phyloP scores from a whole-genome alignment of 306 rosid genomes.

The Cucurbita pepo region DNA sequence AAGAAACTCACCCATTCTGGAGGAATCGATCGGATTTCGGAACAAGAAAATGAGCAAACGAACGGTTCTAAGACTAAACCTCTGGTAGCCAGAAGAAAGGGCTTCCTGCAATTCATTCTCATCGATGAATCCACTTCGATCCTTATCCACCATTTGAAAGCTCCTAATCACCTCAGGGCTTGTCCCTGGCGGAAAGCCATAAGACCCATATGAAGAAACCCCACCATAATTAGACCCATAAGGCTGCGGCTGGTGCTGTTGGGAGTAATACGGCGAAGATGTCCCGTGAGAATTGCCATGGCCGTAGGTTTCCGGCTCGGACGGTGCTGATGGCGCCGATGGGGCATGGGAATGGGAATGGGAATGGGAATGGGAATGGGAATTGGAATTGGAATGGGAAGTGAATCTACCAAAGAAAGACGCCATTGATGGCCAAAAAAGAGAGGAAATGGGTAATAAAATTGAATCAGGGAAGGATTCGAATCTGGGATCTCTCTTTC shows the following conservation, averaged over 20 bases:
- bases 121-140: conserved; percentile 70
- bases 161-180: conserved; percentile 46
- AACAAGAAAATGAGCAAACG: conserved; percentile 75
- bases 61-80: conserved; percentile 51
- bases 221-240: conserved; percentile 16
- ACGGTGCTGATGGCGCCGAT: conserved; percentile 34
- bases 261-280: background rate
- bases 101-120: conserved; percentile 69
- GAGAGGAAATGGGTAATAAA: background rate
- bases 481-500: background rate
- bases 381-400: conserved; percentile 13
- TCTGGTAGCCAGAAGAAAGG: conserved; percentile 59
- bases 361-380: conserved; percentile 14
- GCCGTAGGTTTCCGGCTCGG: background rate
- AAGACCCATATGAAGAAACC: conserved; percentile 18
- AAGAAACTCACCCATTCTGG: conserved; percentile 33
- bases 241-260: background rate
- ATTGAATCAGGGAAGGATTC: background rate
- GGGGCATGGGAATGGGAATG: conserved; percentile 31
- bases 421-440: conserved; percentile 24
- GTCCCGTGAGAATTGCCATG: background rate
- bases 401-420: conserved; percentile 13
- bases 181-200: conserved; percentile 54
- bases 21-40: conserved; percentile 30
- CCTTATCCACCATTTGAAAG: conserved; percentile 73